Conservation (phyloP, 164 flowering plant genomes). For the Cinnamomum micranthum region DNA sequence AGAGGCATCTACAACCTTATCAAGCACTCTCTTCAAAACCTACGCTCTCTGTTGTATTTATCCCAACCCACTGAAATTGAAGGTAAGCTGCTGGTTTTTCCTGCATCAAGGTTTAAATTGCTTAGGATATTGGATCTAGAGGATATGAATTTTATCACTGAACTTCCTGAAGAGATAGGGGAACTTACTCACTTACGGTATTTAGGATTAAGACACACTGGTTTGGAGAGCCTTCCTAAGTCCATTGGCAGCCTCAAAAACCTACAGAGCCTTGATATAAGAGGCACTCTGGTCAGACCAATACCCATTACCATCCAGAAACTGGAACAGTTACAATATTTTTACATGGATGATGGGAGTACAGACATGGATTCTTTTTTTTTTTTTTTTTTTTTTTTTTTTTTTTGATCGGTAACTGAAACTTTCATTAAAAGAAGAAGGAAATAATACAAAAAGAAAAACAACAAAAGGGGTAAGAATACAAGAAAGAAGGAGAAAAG, state of each 20-base stretch:
- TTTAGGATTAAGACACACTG: not conserved
- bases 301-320: not conserved
- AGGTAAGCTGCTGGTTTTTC: not conserved
- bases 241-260: not conserved
- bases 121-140: not conserved
- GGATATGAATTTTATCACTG: not conserved
- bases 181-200: not conserved
- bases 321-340: not conserved
- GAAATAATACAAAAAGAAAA: no score
- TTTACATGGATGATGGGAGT: not conserved
- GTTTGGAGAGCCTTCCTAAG: not conserved
- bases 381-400: no score
- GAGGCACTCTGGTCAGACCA: not conserved
- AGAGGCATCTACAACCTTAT: not conserved
- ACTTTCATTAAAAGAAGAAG: no score
- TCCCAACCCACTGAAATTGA: not conserved
- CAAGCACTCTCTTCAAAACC: not conserved
- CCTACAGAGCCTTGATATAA: not conserved
- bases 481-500: no score
- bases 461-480: no score
- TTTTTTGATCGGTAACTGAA: no score
- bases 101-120: not conserved
- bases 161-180: not conserved
- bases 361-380: not conserved
- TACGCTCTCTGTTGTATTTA: not conserved